Evolutionary conservation across 495 filamentous ascomycete species (phyloP).

Genomic region (Aspergillus conjunctus): DNA sequence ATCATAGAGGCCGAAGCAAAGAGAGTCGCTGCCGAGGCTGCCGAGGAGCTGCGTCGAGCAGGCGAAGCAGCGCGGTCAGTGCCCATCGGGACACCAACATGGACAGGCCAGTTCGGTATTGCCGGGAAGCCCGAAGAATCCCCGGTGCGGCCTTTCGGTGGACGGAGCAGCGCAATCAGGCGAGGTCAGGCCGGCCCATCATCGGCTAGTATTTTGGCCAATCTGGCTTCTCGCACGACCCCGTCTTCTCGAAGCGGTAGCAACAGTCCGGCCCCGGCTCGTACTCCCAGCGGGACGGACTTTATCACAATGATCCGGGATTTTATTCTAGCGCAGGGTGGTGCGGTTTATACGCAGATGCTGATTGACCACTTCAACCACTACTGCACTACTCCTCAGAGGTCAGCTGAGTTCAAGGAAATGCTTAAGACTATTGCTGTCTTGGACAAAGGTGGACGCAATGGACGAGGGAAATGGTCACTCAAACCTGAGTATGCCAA

Average conservation of each 20-base stretch:
- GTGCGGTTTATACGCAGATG: constrained; percentile 69
- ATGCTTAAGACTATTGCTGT: constrained; percentile 60
- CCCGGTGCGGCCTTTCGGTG: constrained; percentile 23
- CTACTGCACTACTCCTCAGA: constrained; percentile 56
- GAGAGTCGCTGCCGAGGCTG: constrained; percentile 75
- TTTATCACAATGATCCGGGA: constrained; percentile 74
- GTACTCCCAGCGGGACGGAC: constrained; percentile 46
- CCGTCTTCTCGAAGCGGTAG: constrained; percentile 36
- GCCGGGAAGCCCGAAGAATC: constrained; percentile 59
- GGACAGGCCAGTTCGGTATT: constrained; percentile 83
- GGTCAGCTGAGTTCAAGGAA: constrained; percentile 64
- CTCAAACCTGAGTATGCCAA: constrained; percentile 60
- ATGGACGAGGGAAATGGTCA: constrained; percentile 61
- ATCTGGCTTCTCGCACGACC: constrained; percentile 47
- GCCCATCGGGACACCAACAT: constrained; percentile 85
- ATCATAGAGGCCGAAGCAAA: constrained; percentile 82
- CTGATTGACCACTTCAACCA: constrained; percentile 79
- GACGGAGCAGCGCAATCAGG: constrained; percentile 36
- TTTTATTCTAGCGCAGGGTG: constrained; percentile 71
- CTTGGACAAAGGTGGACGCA: constrained; percentile 54
- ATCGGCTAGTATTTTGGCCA: constrained; percentile 60
- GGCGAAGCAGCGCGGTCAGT: constrained; percentile 68
- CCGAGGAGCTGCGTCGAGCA: constrained; percentile 69
- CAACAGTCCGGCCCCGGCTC: constrained; percentile 28
- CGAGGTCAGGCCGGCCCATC: constrained; percentile 48